Percentiles rank a stretch among this genome's conserved stretches.
Evolutionary conservation across 768 basidiomycete genomes (phyloP).

Genomic region (Amanita molliuscula): DNA sequence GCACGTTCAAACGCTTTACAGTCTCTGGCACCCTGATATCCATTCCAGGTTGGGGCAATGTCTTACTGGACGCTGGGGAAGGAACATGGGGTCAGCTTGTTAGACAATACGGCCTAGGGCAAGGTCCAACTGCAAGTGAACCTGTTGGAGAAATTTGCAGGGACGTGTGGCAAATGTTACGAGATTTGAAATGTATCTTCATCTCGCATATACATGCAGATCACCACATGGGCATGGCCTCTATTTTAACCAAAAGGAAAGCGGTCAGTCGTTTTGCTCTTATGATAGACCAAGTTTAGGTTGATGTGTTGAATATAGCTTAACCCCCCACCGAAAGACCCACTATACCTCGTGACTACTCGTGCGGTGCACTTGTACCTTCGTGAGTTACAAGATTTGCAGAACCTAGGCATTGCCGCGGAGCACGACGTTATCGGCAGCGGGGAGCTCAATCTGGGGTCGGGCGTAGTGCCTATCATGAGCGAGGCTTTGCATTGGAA

Average conservation of each 20-base stretch:
- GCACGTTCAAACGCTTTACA: conserved; percentile 15
- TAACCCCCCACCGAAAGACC: conserved; percentile 44
- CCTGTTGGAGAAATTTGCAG: conserved; percentile 17
- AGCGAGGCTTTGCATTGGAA: conserved; percentile 46
- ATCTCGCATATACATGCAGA: conserved; percentile 89
- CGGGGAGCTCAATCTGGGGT: conserved; percentile 19
- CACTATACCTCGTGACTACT: conserved; percentile 63
- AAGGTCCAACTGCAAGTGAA: neutral
- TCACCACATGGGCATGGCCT: conserved; percentile 79
- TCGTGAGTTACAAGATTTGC: conserved; percentile 59
- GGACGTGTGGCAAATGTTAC: conserved; percentile 48
- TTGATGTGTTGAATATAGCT: conserved; percentile 32
- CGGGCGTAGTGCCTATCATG: conserved; percentile 45
- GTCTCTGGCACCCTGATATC: conserved; percentile 71
- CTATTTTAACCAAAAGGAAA: conserved; percentile 61
- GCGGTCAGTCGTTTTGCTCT: conserved; percentile 29
- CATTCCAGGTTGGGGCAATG: conserved; percentile 60
- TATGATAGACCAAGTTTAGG: neutral
- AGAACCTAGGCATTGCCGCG: conserved; percentile 55
- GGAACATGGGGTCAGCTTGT: conserved; percentile 87
- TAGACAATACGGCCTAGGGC: conserved; percentile 56
- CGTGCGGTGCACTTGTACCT: conserved; percentile 54
- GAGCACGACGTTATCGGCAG: neutral
- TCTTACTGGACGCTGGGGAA: conserved; percentile 88
- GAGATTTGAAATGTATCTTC: conserved; percentile 71